Conservation (phyloP, 148 eudicot genomes). For the Arbutus unedo region DNA sequence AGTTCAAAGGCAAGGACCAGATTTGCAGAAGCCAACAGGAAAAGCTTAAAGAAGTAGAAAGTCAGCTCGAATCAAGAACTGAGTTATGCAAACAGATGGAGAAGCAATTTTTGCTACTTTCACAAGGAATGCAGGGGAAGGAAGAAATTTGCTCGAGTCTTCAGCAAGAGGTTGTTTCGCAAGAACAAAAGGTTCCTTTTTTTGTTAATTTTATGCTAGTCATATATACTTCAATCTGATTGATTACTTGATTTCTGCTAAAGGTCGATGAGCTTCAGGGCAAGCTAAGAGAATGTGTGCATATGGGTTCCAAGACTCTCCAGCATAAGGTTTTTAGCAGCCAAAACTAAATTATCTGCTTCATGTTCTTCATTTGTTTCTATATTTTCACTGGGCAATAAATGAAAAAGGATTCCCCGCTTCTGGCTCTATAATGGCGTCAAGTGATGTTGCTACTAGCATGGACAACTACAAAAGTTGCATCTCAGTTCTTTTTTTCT, state of each 20-base stretch:
- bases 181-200: neutral
- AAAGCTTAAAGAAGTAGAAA: slow-evolving; percentile 65
- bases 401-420: neutral
- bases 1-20: slow-evolving; percentile 74
- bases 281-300: slow-evolving; percentile 57
- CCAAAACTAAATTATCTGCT: neutral
- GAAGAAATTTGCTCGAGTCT: slow-evolving; percentile 62
- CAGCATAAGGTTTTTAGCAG: slow-evolving; percentile 44
- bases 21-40: slow-evolving; percentile 62
- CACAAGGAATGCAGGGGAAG: slow-evolving; percentile 57
- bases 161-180: slow-evolving; percentile 52
- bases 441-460: neutral
- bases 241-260: slow-evolving; percentile 19
- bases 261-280: slow-evolving; percentile 67
- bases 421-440: neutral
- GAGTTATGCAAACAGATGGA: slow-evolving; percentile 49
- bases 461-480: neutral
- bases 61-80: slow-evolving; percentile 53
- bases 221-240: slow-evolving; percentile 15
- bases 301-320: slow-evolving; percentile 39
- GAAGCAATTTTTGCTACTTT: slow-evolving; percentile 57
- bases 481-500: neutral
- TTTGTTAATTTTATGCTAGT: neutral
- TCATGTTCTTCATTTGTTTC: slow-evolving; percentile 22
- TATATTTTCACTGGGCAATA: slow-evolving; percentile 1